phyloP scores from a whole-genome alignment of 148 eudicot species.

The Selenicereus undatus region DNA sequence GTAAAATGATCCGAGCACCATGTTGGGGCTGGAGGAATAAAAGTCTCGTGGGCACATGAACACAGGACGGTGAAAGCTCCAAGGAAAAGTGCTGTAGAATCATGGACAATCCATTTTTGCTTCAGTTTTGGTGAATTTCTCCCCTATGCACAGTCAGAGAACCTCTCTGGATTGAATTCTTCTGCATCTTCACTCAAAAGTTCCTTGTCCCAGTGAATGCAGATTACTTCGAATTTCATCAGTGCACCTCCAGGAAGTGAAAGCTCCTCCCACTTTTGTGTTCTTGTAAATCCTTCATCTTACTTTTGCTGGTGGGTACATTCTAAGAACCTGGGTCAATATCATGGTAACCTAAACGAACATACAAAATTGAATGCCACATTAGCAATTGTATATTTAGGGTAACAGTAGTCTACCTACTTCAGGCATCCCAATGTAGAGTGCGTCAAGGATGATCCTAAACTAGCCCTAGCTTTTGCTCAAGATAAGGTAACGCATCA shows the following conservation, averaged over 20 bases:
- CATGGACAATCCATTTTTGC: conserved; percentile 27
- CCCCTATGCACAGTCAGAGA: conserved; percentile 27
- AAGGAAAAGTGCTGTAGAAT: conserved; percentile 24
- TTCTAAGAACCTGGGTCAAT: conserved; percentile 26
- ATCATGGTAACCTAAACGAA: conserved; percentile 25
- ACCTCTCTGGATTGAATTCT: conserved; percentile 29
- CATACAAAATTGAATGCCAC: neutral
- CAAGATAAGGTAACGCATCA: no score
- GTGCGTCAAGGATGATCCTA: neutral
- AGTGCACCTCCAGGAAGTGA: conserved; percentile 17
- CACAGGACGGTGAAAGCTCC: conserved; percentile 27
- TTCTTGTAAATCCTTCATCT: conserved; percentile 16
- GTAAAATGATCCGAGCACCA: conserved; percentile 4
- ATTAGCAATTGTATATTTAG: neutral
- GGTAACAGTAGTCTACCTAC: neutral
- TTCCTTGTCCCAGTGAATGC: conserved; percentile 22
- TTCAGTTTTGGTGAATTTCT: conserved; percentile 24
- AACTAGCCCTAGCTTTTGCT: neutral
- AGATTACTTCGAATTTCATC: conserved; percentile 1
- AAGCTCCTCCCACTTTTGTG: conserved; percentile 16
- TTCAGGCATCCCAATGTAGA: neutral
- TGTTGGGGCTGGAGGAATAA: neutral
- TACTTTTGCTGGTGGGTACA: conserved; percentile 21
- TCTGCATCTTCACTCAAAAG: conserved; percentile 27
- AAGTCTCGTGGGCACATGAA: conserved; percentile 9